Percentiles rank a stretch among this genome's conserved stretches.
Evolutionary conservation across 257 asterid species (phyloP).

Genomic region (Asclepias syriaca): DNA sequence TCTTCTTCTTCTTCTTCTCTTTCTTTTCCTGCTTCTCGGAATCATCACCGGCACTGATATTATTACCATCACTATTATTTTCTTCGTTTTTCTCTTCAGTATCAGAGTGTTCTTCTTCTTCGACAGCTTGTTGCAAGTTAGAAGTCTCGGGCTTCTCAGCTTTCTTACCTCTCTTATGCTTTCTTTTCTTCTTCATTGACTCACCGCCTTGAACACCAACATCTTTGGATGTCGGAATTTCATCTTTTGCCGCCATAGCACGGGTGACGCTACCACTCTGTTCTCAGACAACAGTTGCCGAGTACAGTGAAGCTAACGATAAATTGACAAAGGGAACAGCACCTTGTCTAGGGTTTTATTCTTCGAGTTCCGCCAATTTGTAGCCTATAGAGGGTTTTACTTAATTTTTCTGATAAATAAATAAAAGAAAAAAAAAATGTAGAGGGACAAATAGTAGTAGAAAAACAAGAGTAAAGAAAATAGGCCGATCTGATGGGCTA

Average conservation of each 20-base stretch:
- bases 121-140: constrained; percentile 1
- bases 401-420: too few species aligned
- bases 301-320: not conserved
- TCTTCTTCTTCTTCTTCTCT: constrained; percentile 27
- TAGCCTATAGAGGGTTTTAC: not conserved
- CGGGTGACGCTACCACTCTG: not conserved
- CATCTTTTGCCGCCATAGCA: constrained; percentile 17
- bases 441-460: too few species aligned
- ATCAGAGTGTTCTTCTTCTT: not conserved
- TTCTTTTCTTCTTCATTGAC: constrained; percentile 15
- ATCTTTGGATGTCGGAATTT: constrained; percentile 6
- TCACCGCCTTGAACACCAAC: constrained; percentile 5
- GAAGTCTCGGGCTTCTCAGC: not conserved
- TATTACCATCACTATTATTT: constrained; percentile 11
- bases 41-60: constrained; percentile 4
- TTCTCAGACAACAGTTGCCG: not conserved
- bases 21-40: constrained; percentile 25
- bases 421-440: too few species aligned
- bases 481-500: not conserved
- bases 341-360: not conserved
- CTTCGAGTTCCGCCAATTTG: not conserved
- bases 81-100: constrained; percentile 10
- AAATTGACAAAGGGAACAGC: not conserved
- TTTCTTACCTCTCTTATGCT: constrained; percentile 8
- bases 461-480: too few species aligned